Evolutionary conservation across 1,284 basidiomycete genomes (phyloP).

Genomic region (Singerocomus inundabilis): DNA sequence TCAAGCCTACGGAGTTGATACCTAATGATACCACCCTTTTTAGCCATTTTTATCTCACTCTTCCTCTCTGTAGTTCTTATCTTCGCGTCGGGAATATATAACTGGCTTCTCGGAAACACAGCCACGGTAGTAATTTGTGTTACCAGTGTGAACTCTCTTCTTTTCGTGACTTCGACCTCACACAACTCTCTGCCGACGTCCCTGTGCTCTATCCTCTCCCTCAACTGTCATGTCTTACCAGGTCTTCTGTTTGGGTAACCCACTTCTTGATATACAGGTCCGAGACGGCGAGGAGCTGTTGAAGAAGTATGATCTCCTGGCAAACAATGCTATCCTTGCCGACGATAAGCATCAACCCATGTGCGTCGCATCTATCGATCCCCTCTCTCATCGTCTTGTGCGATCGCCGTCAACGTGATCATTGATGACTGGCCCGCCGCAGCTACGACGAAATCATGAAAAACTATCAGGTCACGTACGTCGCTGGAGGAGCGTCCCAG

Average conservation of each 20-base stretch:
- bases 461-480: slow-evolving; percentile 81
- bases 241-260: slow-evolving; percentile 86
- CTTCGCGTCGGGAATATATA: neutral
- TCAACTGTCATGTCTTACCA: slow-evolving; percentile 37
- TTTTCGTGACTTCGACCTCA: slow-evolving; percentile 6
- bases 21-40: neutral
- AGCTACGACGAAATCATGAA: slow-evolving; percentile 90
- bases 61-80: neutral
- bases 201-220: slow-evolving; percentile 1
- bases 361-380: slow-evolving; percentile 41
- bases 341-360: slow-evolving; percentile 85
- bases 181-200: slow-evolving; percentile 12
- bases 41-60: neutral
- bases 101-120: neutral
- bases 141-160: neutral
- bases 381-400: neutral
- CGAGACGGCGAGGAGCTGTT: slow-evolving; percentile 81
- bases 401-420: neutral
- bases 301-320: slow-evolving; percentile 88
- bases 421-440: neutral
- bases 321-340: slow-evolving; percentile 97
- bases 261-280: slow-evolving; percentile 88
- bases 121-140: neutral
- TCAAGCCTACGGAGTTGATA: slow-evolving; percentile 11
- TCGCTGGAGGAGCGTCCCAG: slow-evolving; percentile 96